Conservation (phyloP, 495 filamentous ascomycete species). For the Penicillium dipodomyicola region DNA sequence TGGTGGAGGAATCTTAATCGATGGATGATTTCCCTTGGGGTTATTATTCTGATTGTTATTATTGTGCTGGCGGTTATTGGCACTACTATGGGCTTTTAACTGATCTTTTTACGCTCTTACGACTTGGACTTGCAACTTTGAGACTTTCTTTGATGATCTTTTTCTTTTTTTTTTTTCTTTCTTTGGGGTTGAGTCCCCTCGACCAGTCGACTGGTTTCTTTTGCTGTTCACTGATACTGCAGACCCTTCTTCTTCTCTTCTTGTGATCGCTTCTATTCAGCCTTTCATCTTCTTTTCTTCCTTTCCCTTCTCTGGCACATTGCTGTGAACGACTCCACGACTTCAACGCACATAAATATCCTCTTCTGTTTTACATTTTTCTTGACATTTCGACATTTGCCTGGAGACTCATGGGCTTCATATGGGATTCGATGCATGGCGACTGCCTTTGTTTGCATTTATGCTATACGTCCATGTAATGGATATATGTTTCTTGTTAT, state of each 20-base stretch:
- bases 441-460: slow-evolving; percentile 5
- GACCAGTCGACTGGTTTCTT: background rate
- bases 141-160: background rate
- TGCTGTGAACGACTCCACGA: slow-evolving; percentile 39
- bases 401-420: background rate
- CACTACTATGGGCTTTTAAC: slow-evolving; percentile 43
- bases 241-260: background rate
- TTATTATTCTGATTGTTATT: slow-evolving; percentile 72
- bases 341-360: slow-evolving; percentile 32
- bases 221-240: slow-evolving; percentile 6
- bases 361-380: slow-evolving; percentile 12
- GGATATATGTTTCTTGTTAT: slow-evolving; percentile 1
- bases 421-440: slow-evolving; percentile 5
- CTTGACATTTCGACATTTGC: slow-evolving; percentile 5
- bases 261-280: slow-evolving; percentile 3
- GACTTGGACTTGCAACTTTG: slow-evolving; percentile 16
- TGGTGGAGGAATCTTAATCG: slow-evolving; percentile 96
- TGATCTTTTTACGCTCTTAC: slow-evolving; percentile 12
- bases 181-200: background rate
- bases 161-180: slow-evolving; percentile 12
- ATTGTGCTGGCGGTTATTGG: slow-evolving; percentile 60
- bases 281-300: slow-evolving; percentile 4
- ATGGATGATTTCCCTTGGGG: slow-evolving; percentile 75
- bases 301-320: slow-evolving; percentile 25
- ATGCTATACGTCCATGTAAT: background rate